Evolutionary conservation across 768 basidiomycete species (phyloP), one percentile per base, ranked within the genome.

Genomic region (Calvatia gigantea): DNA sequence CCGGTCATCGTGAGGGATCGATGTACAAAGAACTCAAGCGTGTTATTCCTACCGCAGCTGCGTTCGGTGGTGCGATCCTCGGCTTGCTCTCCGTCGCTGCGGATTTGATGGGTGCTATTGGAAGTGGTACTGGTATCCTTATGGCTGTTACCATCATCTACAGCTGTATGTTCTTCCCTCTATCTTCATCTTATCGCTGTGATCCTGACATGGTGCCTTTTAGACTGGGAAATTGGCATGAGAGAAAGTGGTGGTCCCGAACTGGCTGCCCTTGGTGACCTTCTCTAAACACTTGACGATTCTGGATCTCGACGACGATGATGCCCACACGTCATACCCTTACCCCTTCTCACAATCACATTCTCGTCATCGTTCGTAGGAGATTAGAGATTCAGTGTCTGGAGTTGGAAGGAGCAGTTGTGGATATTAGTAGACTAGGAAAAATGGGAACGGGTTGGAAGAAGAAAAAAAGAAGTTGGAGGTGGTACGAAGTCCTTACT

Each of bases 11-110:
- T 62, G 97, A 99, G 69, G 94, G 90, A 14, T 93, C 89, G 29
- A 96, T 98, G 91, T 99, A 98, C 81, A 99, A 98, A 77, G 97
- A 98, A 69, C 83, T 99, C 58, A 99, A 98, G 79, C 83, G 94
- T 41, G 89, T 98, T 59, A 97, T 99, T 60, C 97, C 97, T 1
- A 98, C 95, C 19, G 96, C 97, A 11, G 97, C 96, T 21, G 93
- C 95, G 0, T 92, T 98, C 60, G 96, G 97, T 41, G 96, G 96
- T 33, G 97, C 95, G n/a, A 92, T 94, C 57, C 87, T 98, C 11
- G 96, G 95, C 27, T 74, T 97, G 11, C 75, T 98, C 28, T 91
- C 89, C 7, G 95, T 99, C 51, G 80, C 85, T 9, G 95, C 97
- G 2, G 96, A 99, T 67, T 72, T 99, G 58, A 88, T 95, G 79